phyloP scores from a whole-genome alignment of 1,284 basidiomycete species.

The Trichosporon sp. region DNA sequence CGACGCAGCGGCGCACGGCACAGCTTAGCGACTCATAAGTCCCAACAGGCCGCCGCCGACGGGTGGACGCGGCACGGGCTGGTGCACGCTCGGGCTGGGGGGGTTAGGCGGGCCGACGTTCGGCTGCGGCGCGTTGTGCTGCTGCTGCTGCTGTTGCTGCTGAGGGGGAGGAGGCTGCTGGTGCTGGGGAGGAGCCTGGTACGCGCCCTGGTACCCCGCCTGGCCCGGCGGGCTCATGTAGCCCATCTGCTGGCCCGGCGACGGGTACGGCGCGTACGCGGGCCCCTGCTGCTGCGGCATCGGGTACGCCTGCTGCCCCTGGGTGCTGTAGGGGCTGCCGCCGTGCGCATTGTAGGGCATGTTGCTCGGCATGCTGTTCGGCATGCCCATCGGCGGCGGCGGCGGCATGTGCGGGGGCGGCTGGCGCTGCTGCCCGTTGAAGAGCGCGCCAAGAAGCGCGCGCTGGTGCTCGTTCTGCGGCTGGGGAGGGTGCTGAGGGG shows the following conservation, averaged over 20 bases:
- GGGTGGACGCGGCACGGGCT: slow-evolving; percentile 23
- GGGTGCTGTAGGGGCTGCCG: background rate
- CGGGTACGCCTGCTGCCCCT: background rate
- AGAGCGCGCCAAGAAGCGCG: slow-evolving; percentile 16
- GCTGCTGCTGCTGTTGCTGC: slow-evolving; percentile 1
- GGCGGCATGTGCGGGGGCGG: background rate
- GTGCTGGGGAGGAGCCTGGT: background rate
- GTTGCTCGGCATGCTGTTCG: too few species aligned
- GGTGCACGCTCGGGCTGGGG: slow-evolving; percentile 16
- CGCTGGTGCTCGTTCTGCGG: slow-evolving; percentile 14
- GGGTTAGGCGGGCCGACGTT: background rate
- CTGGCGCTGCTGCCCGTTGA: slow-evolving; percentile 3
- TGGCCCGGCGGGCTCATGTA: background rate
- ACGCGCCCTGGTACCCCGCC: too few species aligned
- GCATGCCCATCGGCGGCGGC: too few species aligned
- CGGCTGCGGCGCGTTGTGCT: background rate
- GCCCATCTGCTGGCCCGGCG: background rate
- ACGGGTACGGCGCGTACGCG: background rate
- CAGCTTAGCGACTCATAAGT: slow-evolving; percentile 14
- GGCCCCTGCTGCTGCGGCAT: background rate
- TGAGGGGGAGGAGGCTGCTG: background rate
- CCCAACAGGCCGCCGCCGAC: slow-evolving; percentile 20
- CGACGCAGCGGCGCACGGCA: too few species aligned
- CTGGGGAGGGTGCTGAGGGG: background rate
- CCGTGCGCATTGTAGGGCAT: too few species aligned